Base-by-base conservation (phyloP, 2,329 filamentous ascomycete species). In the Westerdykella aurantiaca region DNA sequence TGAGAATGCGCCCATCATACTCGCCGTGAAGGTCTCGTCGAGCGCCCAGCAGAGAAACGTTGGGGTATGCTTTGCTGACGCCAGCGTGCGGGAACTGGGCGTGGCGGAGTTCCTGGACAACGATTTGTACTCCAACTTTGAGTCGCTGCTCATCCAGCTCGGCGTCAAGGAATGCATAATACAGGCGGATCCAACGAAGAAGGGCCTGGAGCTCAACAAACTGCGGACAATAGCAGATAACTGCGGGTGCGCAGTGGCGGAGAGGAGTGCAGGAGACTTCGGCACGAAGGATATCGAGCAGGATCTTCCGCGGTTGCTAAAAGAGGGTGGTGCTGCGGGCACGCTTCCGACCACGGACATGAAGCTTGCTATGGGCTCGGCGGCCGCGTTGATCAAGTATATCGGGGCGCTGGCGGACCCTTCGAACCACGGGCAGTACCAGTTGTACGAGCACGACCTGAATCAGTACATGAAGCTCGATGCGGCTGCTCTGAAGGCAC, bases 31-130 rank as follows among this genome's bases (percentile, higher is more conserved):
- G 68, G 83, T 97, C 18, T 86, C 86, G 0, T 82, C 88, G n/a
- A 94, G 86, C 63, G 87, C 88, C 1, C 91, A 97, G 65, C 87
- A 85, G 5, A 79, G 93, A 37, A 87, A 80, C 52, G 85, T 98
- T 0, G 93, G 93, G 7, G 91, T 98, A 5, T 97, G 93, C 69
- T 98, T 98, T 63, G 94, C 93, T 6, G 93, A 98, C 73, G 93
- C 94, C 1, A 96, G 88, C 53, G 91, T 97, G 21, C 80, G 93
- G 41, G 93, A 98, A 72, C 78, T 98, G 2, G 93, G 93, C 7
- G 89, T 98, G 42, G 95, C 88, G 73, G 94, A 98, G 64, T 98
- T 98, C 53, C 79, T 95, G n/a, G 93, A 98, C 74, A 98, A 97
- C 61, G 93, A 98, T 63, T 76, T 96, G 9, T 98, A 94, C 72